These are phyloP conservation scores for Leccinum fuscescens DNA, from an alignment of 1,284 basidiomycete species.

Conservation along the genomic window DNA sequence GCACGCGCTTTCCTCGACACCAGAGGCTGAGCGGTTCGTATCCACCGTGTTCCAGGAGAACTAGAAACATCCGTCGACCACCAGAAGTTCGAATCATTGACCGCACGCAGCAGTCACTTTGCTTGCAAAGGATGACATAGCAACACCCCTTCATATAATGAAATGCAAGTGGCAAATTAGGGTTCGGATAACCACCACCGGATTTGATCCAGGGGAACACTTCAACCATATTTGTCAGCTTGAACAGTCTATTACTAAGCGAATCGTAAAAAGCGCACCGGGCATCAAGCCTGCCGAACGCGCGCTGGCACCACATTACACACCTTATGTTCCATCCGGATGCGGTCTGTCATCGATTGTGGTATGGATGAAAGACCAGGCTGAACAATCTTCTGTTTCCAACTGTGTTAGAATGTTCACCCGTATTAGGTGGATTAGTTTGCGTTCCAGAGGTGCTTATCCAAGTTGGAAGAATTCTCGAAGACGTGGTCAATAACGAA, in stretches of 20 bases:
- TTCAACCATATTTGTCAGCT: constrained; percentile 25
- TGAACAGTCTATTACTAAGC: not conserved
- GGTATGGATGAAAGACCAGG: not conserved
- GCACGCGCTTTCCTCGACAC: constrained; percentile 2
- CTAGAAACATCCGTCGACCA: constrained; percentile 6
- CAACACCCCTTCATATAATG: constrained; percentile 20
- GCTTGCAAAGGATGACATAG: constrained; percentile 12
- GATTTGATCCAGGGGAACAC: constrained; percentile 15
- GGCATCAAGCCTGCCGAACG: constrained; percentile 16
- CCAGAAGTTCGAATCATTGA: constrained; percentile 9
- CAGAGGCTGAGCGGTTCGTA: constrained; percentile 5
- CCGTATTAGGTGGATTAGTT: constrained; percentile 6
- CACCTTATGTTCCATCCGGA: constrained; percentile 12
- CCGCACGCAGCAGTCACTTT: constrained; percentile 9
- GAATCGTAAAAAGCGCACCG: constrained; percentile 11
- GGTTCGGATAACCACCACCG: constrained; percentile 21
- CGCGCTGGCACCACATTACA: constrained; percentile 10
- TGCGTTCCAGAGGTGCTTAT: not conserved
- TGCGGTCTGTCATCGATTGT: constrained; percentile 7
- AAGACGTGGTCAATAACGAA: constrained; percentile 11
- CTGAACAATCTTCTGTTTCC: constrained; percentile 11
- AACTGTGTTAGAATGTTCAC: constrained; percentile 11
- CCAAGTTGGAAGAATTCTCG: constrained; percentile 9
- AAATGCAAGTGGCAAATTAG: constrained; percentile 20
- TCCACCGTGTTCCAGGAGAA: constrained; percentile 14